Percentiles rank a stretch among this genome's conserved stretches.
These are phyloP conservation scores for Elaeis oleifera DNA, from an alignment of 202 grass and related monocot genomes.

Conservation along the genomic window DNA sequence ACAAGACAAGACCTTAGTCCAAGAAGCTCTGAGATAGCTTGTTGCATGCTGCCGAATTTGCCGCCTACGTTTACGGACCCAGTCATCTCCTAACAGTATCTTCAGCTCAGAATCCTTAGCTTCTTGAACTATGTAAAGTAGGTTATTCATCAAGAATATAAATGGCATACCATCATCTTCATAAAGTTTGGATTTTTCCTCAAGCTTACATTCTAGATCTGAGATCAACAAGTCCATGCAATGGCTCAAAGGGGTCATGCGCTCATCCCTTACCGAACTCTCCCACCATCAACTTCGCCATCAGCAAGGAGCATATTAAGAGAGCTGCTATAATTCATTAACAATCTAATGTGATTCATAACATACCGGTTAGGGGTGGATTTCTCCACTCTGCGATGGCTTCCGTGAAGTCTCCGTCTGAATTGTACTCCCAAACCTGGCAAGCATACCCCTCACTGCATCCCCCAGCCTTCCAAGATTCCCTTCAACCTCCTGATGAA, in stretches of 20 bases:
- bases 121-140: slow-evolving; percentile 58
- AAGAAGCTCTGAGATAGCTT: slow-evolving; percentile 49
- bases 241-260: slow-evolving; percentile 29
- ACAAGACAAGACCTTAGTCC: slow-evolving; percentile 36
- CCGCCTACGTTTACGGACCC: slow-evolving; percentile 41
- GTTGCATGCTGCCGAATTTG: slow-evolving; percentile 54
- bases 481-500: slow-evolving; percentile 25
- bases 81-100: slow-evolving; percentile 51
- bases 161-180: slow-evolving; percentile 57
- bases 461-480: slow-evolving; percentile 26
- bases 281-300: not conserved
- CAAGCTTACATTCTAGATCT: slow-evolving; percentile 38
- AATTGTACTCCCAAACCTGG: slow-evolving; percentile 41
- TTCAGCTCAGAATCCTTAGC: slow-evolving; percentile 35
- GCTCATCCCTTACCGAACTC: not conserved
- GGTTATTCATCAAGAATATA: slow-evolving; percentile 84
- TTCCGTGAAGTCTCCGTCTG: slow-evolving; percentile 34
- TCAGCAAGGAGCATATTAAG: slow-evolving; percentile 35
- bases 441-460: slow-evolving; percentile 33
- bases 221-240: slow-evolving; percentile 46
- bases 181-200: slow-evolving; percentile 51
- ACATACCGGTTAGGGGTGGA: slow-evolving; percentile 71
- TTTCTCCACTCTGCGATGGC: slow-evolving; percentile 38
- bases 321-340: slow-evolving; percentile 32
- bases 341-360: slow-evolving; percentile 60